A percentile compares a stretch with the other conserved stretches of the same genome.
Conservation (phyloP, 495 filamentous ascomycete species). For the Trichoderma reesei region DNA sequence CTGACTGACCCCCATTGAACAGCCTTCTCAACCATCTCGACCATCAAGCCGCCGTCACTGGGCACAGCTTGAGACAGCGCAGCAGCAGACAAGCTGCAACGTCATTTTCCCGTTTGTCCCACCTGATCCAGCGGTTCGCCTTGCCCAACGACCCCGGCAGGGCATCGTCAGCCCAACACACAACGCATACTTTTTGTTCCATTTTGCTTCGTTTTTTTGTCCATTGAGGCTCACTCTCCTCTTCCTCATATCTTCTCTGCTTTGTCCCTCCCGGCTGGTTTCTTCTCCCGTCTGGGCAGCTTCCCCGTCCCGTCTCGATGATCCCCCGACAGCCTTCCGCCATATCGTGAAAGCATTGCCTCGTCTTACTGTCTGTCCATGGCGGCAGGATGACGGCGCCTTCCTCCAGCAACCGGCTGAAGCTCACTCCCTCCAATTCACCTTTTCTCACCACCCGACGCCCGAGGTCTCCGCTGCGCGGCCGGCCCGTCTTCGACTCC, state of each 20-base stretch:
- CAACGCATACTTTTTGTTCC: background rate
- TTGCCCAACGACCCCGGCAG: background rate
- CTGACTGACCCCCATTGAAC: background rate
- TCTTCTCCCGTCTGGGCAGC: too few species aligned
- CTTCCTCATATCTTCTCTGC: background rate
- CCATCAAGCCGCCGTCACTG: background rate
- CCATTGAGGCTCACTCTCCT: background rate
- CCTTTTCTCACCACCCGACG: slow-evolving; percentile 50
- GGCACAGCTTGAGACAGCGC: background rate
- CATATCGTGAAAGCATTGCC: background rate
- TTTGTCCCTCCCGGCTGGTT: background rate
- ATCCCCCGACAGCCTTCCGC: background rate
- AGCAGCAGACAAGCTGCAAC: background rate
- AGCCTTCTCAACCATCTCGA: background rate
- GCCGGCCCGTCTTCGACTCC: slow-evolving; percentile 31
- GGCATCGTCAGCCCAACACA: background rate
- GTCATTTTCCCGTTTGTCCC: background rate
- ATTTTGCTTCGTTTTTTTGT: slow-evolving; percentile 4
- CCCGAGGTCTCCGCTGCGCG: slow-evolving; percentile 51
- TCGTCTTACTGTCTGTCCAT: slow-evolving; percentile 28
- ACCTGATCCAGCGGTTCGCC: background rate
- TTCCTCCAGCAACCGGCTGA: slow-evolving; percentile 50
- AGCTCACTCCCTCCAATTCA: slow-evolving; percentile 72
- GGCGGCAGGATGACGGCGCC: slow-evolving; percentile 49
- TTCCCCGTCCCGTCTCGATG: background rate